These are phyloP conservation scores for Musa schizocarpa DNA, from an alignment of 176 grass and related monocot genomes.

Conservation along the genomic window DNA sequence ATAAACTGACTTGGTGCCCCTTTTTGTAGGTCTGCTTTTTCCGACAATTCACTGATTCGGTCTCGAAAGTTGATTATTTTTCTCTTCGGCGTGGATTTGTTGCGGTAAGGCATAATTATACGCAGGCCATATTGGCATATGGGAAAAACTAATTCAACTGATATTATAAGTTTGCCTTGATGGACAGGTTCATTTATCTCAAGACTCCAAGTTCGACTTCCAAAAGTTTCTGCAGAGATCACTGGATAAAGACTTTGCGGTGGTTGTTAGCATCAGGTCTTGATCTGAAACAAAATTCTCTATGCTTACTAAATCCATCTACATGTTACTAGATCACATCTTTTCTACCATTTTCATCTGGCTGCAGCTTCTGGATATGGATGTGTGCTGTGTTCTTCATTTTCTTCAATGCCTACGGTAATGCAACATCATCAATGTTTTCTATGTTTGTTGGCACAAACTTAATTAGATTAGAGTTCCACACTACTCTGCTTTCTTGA, in stretches of 20 bases:
- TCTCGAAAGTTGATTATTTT: slow-evolving; percentile 18
- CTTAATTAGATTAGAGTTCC: too few relatives aligned
- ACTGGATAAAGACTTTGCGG: slow-evolving; percentile 7
- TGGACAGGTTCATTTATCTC: slow-evolving; percentile 7
- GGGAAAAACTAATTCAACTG: background rate
- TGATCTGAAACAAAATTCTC: background rate
- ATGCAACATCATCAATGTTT: background rate
- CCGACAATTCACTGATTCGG: background rate
- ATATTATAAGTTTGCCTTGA: background rate
- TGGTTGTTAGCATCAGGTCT: slow-evolving; percentile 11
- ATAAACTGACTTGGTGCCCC: background rate
- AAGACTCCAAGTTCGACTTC: slow-evolving; percentile 12
- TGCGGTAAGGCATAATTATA: slow-evolving; percentile 4
- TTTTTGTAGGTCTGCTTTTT: slow-evolving; percentile 10
- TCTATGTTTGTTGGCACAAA: background rate
- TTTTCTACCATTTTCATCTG: background rate
- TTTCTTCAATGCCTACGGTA: slow-evolving; percentile 11
- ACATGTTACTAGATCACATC: background rate
- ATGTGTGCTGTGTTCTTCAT: slow-evolving; percentile 6
- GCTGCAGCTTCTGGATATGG: slow-evolving; percentile 14
- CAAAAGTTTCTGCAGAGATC: slow-evolving; percentile 9
- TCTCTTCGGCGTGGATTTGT: slow-evolving; percentile 7
- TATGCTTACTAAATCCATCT: background rate
- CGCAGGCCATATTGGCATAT: background rate
- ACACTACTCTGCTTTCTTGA: background rate